Evolutionary conservation across 768 basidiomycete genomes (phyloP), one percentile per base, ranked within the genome.

Genomic region (Punctularia strigosozonata): DNA sequence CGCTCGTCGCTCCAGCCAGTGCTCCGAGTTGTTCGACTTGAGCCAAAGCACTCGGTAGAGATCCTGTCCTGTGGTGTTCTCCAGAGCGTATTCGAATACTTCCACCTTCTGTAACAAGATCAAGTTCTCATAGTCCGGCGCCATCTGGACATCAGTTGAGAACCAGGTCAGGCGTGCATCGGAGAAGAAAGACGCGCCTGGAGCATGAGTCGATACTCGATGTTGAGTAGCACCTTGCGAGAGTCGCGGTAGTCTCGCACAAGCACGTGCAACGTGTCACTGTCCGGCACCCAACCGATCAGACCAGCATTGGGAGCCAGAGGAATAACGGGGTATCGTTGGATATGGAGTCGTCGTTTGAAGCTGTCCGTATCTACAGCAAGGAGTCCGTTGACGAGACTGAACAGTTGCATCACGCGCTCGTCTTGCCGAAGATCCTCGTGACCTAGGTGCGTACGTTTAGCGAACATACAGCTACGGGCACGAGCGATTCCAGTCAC

Each of bases 341-440:
- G 94, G 38, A 98, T 94, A 50, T 91, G 89, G 32, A 99, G 68
- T 47, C 91, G 88, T 25, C 95, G 72, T 64, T 94, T 95, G 73
- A 94, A 98, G 55, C 88, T 90, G 53, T 86, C 78, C 17, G 90
- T 86, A 52, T 99, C 94, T 15, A 89, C 80, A 5, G 86, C 81
- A 21, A 99, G 76, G 2, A 97, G 64, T 0, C 89, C 94, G 59
- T 99, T 99, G 50, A 98, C 85, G 34, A 99, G 77, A 43, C 95
- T 85, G 59, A 98, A 98, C 15, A 98, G 71, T 57, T 99, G 95
- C 94, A 98, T 98, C 40, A 98, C 95, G 45, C 95, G 77, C 52
- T 99, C 95, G 55, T 99, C 95, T 60, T 98, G 95, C 28, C 95
- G 90, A 37, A 99, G 69, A 64, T 99, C 95, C 63, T 99, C 95